Percentiles rank a stretch among this genome's conserved stretches.
Evolutionary conservation across 305 asterid genomes (phyloP).

Genomic region (Plantago coronopus): DNA sequence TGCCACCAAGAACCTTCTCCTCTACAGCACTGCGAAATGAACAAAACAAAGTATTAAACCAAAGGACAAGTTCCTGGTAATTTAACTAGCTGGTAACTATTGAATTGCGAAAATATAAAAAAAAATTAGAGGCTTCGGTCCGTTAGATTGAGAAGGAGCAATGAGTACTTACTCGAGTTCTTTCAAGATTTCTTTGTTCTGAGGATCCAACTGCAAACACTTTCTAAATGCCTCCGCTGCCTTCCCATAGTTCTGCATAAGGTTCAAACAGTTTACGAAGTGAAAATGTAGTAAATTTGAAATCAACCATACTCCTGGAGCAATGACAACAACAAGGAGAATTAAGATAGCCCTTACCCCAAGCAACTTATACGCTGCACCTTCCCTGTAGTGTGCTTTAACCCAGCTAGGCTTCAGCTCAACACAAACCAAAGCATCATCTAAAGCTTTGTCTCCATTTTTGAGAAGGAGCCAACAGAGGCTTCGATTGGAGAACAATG

Average conservation of each 20-base stretch:
- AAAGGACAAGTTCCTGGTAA: background rate
- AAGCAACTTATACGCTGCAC: conserved; percentile 26
- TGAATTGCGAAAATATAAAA: background rate
- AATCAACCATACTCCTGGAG: background rate
- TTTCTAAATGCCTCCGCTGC: conserved; percentile 22
- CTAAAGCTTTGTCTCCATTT: conserved; percentile 20
- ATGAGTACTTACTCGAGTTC: conserved; percentile 15
- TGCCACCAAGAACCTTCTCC: background rate
- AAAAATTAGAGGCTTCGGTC: background rate
- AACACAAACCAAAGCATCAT: conserved; percentile 34
- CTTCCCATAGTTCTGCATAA: conserved; percentile 11
- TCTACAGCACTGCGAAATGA: conserved; percentile 1
- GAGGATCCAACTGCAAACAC: conserved; percentile 26
- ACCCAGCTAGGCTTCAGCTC: conserved; percentile 25
- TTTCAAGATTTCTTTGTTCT: conserved; percentile 22
- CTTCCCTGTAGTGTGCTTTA: conserved; percentile 35
- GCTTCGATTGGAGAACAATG: conserved; percentile 29
- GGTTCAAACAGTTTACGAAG: background rate
- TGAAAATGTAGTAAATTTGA: background rate
- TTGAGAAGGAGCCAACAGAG: conserved; percentile 23
- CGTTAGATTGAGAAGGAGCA: background rate
- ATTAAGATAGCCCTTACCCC: conserved; percentile 16
- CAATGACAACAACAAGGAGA: background rate
- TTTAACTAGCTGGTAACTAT: background rate
- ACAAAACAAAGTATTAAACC: background rate